Base-by-base conservation (phyloP, 2,329 filamentous ascomycete species). In the Botryotinia narcissicola region DNA sequence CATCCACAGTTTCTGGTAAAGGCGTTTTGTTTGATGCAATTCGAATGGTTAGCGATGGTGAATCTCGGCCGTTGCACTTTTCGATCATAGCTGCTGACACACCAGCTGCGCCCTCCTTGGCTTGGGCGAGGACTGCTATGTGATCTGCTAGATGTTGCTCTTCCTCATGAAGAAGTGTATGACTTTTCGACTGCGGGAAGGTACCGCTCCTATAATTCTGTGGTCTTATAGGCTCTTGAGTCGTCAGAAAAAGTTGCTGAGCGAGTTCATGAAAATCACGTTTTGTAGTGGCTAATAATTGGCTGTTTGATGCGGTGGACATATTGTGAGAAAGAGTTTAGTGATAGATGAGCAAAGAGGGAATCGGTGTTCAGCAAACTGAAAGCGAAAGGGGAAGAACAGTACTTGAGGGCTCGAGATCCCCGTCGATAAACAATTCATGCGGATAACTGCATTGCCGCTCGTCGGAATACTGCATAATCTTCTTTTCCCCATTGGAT, bases 1-100 rank as follows among this genome's bases (percentile, higher is more conserved):
- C 70, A 7, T 60, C 16, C 3, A 73, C 42, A 18, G 73, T 71
- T 4, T 51, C n/a, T 14, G 14, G 1, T n/a, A 22, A 9, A 4
- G 75, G 75, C 6, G 73, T 77, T 5, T 71, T 62, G 61, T 79
- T 79, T 6, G 75, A 73, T 42, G 77, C 75, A 62, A 79, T 62
- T 73, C 78, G 73, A 32, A 79, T 72, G 14, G 51, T 74, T n/a
- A 77, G 73, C 1, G 69, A 59, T 6, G 70, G 32, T 7, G 51
- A 51, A 25, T 51, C 1, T 25, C 46, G 60, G 22, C 74, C 59
- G 10, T 25, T 32, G 29, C 64, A 57, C 60, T 78, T 75, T 62
- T 79, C 74, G 8, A 79, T 37, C 20, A 73, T 75, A 18, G 74
- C 75, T 14, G 77, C 78, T 32, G 75, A 77, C n/a, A 78, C 75